A percentile compares a stretch with the other conserved stretches of the same genome.
Evolutionary conservation across 176 grass and related monocot species (phyloP).

Genomic region (Zea luxurians): DNA sequence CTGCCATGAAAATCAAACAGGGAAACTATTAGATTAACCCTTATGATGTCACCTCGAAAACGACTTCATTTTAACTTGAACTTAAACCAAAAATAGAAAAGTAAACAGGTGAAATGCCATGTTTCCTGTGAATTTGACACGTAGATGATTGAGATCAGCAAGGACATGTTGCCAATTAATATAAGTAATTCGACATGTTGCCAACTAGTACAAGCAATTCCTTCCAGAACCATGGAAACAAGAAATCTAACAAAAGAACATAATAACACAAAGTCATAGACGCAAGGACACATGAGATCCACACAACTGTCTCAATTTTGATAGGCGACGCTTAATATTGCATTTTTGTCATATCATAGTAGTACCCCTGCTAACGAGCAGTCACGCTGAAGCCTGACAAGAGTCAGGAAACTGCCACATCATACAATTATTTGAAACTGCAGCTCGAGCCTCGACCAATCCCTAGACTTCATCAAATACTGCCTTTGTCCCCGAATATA

Average conservation of each 20-base stretch:
- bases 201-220: slow-evolving; percentile 20
- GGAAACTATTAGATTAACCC: slow-evolving; percentile 39
- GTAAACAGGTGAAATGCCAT: not conserved
- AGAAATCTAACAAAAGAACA: not conserved
- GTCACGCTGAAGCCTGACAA: not conserved
- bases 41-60: slow-evolving; percentile 30
- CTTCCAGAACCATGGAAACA: slow-evolving; percentile 5
- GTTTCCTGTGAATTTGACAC: slow-evolving; percentile 18
- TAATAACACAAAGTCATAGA: slow-evolving; percentile 16
- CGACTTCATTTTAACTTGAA: slow-evolving; percentile 7
- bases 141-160: slow-evolving; percentile 14
- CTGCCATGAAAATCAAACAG: slow-evolving; percentile 51
- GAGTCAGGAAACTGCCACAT: not conserved
- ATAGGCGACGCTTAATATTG: not conserved
- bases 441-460: slow-evolving; percentile 1
- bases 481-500: no score
- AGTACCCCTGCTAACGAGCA: not conserved
- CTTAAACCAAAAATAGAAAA: not conserved
- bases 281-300: slow-evolving; percentile 9
- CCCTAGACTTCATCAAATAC: not conserved
- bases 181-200: slow-evolving; percentile 1
- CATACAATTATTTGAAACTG: slow-evolving; percentile 11
- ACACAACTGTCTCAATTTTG: not conserved
- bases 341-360: not conserved
- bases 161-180: slow-evolving; percentile 5